Evolutionary conservation across 2,329 filamentous ascomycete genomes (phyloP).

Genomic region (Clonostachys rosea): DNA sequence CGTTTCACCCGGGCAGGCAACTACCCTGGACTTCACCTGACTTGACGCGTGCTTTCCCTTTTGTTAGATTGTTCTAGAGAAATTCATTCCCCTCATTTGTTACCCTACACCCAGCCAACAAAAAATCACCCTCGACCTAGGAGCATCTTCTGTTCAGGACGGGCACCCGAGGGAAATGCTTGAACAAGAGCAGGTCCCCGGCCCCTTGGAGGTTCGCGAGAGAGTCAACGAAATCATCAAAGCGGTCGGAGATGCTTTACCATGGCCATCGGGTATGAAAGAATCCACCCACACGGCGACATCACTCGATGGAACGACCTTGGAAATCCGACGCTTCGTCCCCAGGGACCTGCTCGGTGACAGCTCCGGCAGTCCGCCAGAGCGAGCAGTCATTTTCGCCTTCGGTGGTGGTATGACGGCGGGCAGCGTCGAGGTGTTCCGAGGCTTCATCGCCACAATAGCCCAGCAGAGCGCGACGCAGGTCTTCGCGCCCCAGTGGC

Average conservation of each 20-base stretch:
- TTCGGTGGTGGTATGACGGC: constrained; percentile 36
- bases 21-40: too few species aligned
- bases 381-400: constrained; percentile 18
- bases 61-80: too few species aligned
- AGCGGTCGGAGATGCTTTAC: neutral
- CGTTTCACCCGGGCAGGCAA: too few species aligned
- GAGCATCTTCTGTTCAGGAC: too few species aligned
- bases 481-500: constrained; percentile 32
- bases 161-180: too few species aligned
- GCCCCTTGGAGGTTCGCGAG: neutral
- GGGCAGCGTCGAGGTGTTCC: constrained; percentile 17
- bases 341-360: neutral
- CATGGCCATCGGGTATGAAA: neutral
- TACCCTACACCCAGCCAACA: too few species aligned
- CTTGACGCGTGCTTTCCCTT: too few species aligned
- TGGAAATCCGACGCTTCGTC: neutral
- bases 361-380: neutral
- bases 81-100: too few species aligned
- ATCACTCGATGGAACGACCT: neutral
- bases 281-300: neutral
- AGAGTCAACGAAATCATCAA: neutral
- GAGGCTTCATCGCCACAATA: constrained; percentile 13
- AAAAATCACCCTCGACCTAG: too few species aligned
- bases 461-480: constrained; percentile 20
- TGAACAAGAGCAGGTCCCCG: neutral